Percentiles rank a stretch among this genome's conserved stretches.
Conservation (phyloP, 148 eudicot species). For the Pharnaceum exiguum region DNA sequence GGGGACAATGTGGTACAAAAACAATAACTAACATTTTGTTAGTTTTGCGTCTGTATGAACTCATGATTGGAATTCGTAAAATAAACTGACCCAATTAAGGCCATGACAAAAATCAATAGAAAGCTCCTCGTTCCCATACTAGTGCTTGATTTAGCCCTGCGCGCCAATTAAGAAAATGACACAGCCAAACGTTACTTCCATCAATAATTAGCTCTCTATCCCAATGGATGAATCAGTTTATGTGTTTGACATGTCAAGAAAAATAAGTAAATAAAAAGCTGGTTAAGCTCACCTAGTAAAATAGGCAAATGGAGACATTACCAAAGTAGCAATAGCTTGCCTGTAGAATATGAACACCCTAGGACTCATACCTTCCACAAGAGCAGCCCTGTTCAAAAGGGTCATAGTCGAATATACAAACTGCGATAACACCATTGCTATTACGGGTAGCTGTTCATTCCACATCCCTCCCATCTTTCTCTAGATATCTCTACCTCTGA, state of each 20-base stretch:
- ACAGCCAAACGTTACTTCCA: no score
- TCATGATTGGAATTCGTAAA: background rate
- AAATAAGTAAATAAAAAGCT: no score
- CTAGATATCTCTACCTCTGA: no score
- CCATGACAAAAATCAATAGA: constrained; percentile 44
- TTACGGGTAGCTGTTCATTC: constrained; percentile 42
- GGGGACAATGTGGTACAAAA: background rate
- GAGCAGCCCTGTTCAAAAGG: constrained; percentile 48
- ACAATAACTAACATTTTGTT: background rate
- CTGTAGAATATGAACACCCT: constrained; percentile 68
- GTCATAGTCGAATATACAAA: constrained; percentile 41
- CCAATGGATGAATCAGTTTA: no score
- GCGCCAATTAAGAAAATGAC: no score
- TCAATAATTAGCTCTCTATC: no score
- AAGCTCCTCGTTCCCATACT: constrained; percentile 52
- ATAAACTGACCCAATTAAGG: constrained; percentile 76
- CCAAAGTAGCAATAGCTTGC: constrained; percentile 56
- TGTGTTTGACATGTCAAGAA: no score
- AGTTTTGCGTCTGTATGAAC: no score
- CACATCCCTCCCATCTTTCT: constrained; percentile 19
- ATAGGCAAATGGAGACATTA: constrained; percentile 57
- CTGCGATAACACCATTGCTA: constrained; percentile 52
- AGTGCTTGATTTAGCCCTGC: constrained; percentile 33
- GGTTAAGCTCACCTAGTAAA: constrained; percentile 57
- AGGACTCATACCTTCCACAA: constrained; percentile 63